Percentiles rank a stretch among this genome's conserved stretches.
phyloP scores from a whole-genome alignment of 1,284 basidiomycete genomes.

The Taiwanofungus camphoratus region DNA sequence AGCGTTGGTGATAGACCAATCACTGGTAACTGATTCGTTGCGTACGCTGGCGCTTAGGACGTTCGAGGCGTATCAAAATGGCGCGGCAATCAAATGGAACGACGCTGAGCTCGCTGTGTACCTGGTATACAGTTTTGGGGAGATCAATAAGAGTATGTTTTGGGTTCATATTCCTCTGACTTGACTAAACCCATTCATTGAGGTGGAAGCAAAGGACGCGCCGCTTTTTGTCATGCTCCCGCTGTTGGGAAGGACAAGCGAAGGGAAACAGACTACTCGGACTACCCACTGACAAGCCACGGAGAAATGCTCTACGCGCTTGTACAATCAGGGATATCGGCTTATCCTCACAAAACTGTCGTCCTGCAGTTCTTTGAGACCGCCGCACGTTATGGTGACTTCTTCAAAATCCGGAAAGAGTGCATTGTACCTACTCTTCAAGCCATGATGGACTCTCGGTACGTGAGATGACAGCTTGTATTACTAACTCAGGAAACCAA shows the following conservation, averaged over 20 bases:
- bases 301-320: slow-evolving; percentile 88
- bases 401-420: slow-evolving; percentile 90
- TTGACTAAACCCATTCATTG: slow-evolving; percentile 4
- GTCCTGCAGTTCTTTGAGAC: slow-evolving; percentile 94
- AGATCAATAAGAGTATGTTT: slow-evolving; percentile 74
- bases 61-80: slow-evolving; percentile 60
- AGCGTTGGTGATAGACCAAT: slow-evolving; percentile 74
- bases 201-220: slow-evolving; percentile 71
- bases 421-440: slow-evolving; percentile 84
- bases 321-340: slow-evolving; percentile 78
- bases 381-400: slow-evolving; percentile 87
- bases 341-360: slow-evolving; percentile 86
- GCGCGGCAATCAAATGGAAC: slow-evolving; percentile 77
- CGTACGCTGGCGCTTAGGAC: slow-evolving; percentile 70
- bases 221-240: slow-evolving; percentile 70
- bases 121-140: slow-evolving; percentile 91
- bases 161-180: background rate
- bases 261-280: slow-evolving; percentile 72
- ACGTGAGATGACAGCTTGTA: slow-evolving; percentile 18
- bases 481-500: too few species aligned
- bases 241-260: slow-evolving; percentile 59
- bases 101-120: slow-evolving; percentile 92
- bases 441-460: slow-evolving; percentile 85
- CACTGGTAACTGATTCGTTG: slow-evolving; percentile 72
- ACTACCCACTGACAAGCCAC: slow-evolving; percentile 83